phyloP scores from a whole-genome alignment of 495 filamentous ascomycete species.

The Glarea lozoyensis region DNA sequence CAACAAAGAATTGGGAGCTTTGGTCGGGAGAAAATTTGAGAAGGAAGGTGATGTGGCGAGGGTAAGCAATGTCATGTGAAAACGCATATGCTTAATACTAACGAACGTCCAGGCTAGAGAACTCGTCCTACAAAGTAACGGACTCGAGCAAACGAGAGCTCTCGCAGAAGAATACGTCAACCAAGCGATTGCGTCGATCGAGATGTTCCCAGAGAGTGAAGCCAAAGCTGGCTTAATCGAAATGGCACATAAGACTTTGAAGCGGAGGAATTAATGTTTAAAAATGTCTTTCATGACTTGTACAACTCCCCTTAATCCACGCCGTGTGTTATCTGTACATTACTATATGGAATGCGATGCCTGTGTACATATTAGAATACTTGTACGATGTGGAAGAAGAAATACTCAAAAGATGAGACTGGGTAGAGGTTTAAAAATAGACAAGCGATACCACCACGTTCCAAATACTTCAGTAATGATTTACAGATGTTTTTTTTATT shows the following conservation, averaged over 20 bases:
- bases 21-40: conserved; percentile 88
- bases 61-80: conserved; percentile 40
- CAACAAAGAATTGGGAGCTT: conserved; percentile 69
- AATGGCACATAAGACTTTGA: conserved; percentile 88
- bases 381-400: too few species aligned
- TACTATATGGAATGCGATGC: too few species aligned
- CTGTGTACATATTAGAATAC: too few species aligned
- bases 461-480: too few species aligned
- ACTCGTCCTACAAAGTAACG: conserved; percentile 71
- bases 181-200: conserved; percentile 76
- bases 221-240: conserved; percentile 85
- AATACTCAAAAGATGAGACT: too few species aligned
- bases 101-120: conserved; percentile 62
- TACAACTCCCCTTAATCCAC: conserved; percentile 18
- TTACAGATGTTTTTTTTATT: too few species aligned
- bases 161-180: conserved; percentile 86
- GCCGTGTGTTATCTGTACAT: too few species aligned
- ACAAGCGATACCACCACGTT: too few species aligned
- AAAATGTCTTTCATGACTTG: neutral
- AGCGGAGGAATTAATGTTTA: conserved; percentile 63
- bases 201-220: conserved; percentile 78
- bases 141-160: conserved; percentile 80
- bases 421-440: too few species aligned
- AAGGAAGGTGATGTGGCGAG: conserved; percentile 72
- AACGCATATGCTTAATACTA: neutral